Conservation (phyloP, 2,329 filamentous ascomycete genomes). For the Cladophialophora carrionii region DNA sequence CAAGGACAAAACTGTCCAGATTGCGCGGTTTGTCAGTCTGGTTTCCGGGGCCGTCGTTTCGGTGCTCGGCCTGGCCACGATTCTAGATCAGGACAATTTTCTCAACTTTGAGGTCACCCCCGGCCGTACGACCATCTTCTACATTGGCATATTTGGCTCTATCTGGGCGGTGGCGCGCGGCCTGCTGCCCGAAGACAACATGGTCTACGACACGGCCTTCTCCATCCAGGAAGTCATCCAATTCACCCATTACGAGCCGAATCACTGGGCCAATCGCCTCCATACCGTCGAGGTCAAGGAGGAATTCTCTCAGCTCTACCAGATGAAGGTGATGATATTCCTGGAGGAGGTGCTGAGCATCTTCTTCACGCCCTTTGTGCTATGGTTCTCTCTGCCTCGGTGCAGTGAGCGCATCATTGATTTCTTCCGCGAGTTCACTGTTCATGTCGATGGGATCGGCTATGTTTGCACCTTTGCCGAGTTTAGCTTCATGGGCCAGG, state of each 20-base stretch:
- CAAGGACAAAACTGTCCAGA: constrained; percentile 86
- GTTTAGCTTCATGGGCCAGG: constrained; percentile 90
- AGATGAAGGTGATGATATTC: constrained; percentile 90
- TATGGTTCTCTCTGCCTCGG: constrained; percentile 82
- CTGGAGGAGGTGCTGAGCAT: constrained; percentile 90
- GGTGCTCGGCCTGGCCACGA: constrained; percentile 77
- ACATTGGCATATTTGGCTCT: constrained; percentile 78
- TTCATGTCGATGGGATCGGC: constrained; percentile 93
- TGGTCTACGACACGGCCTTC: constrained; percentile 89
- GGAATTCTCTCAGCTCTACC: constrained; percentile 88
- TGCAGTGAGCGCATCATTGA: constrained; percentile 93
- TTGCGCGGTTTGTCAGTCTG: constrained; percentile 83
- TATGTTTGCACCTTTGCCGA: constrained; percentile 97
- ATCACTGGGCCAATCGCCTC: constrained; percentile 84
- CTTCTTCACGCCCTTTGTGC: constrained; percentile 84
- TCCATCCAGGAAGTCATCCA: constrained; percentile 86
- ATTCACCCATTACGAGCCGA: constrained; percentile 88
- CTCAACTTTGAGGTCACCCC: constrained; percentile 88
- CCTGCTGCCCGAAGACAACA: constrained; percentile 81
- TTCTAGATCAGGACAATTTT: constrained; percentile 90
- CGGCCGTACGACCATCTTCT: constrained; percentile 87
- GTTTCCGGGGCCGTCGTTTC: constrained; percentile 83
- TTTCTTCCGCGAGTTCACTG: constrained; percentile 96
- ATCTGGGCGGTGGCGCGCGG: constrained; percentile 84
- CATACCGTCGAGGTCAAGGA: constrained; percentile 91